Conservation (phyloP, 441 rosid species). For the Pelargonium fulgidum region DNA sequence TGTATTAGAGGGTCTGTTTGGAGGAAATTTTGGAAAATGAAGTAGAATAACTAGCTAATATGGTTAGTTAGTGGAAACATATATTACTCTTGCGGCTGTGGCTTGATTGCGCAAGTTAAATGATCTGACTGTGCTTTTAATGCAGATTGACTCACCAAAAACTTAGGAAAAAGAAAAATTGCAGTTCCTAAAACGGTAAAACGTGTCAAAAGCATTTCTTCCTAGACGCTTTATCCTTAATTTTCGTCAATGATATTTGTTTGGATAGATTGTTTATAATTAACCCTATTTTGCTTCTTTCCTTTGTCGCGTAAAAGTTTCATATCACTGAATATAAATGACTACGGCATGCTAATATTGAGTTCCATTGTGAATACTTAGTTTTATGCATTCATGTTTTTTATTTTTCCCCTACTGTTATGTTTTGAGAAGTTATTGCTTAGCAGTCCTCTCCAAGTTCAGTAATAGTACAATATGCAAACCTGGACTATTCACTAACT, state of each 20-base stretch:
- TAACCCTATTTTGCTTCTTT: background rate
- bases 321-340: background rate
- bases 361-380: background rate
- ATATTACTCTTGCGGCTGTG: background rate
- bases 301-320: background rate
- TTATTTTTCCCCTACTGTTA: too few species aligned
- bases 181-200: background rate
- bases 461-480: background rate
- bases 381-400: too few species aligned
- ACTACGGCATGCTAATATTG: background rate
- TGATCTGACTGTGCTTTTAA: too few species aligned
- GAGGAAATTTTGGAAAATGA: background rate
- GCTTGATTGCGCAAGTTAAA: too few species aligned
- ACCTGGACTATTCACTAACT: background rate
- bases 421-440: too few species aligned
- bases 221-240: background rate
- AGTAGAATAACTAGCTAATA: background rate
- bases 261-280: background rate
- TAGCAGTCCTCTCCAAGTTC: too few species aligned
- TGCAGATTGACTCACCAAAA: background rate
- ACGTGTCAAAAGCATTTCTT: background rate
- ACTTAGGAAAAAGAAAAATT: background rate
- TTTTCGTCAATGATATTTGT: background rate
- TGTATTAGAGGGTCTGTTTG: background rate
- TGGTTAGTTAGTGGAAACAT: background rate